phyloP scores from a whole-genome alignment of 495 filamentous ascomycete species.

The Thermothielavioides terrestris region DNA sequence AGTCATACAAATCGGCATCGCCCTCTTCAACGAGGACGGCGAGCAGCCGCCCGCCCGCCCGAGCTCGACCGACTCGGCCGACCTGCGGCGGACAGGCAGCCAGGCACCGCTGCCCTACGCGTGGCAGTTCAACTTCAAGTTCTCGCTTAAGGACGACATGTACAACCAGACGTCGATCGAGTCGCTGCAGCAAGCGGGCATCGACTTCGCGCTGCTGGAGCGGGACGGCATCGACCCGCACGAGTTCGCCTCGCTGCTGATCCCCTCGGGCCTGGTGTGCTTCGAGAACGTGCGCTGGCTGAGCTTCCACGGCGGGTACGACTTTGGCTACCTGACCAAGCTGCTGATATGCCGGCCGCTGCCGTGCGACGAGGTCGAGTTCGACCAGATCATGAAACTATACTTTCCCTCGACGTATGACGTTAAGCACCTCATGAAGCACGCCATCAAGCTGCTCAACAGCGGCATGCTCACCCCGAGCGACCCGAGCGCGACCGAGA shows the following conservation, averaged over 20 bases:
- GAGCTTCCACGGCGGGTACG: conserved; percentile 97
- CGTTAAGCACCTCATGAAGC: conserved; percentile 93
- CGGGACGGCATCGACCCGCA: conserved; percentile 84
- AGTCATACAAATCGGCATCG: conserved; percentile 93
- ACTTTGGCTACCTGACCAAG: conserved; percentile 95
- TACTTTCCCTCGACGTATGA: conserved; percentile 93
- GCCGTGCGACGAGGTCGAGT: conserved; percentile 79
- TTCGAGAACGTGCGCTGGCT: conserved; percentile 87
- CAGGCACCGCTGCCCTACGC: conserved; percentile 70
- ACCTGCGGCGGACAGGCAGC: conserved; percentile 35
- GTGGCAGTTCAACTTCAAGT: conserved; percentile 99
- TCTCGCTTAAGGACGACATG: conserved; percentile 91
- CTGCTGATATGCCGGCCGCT: conserved; percentile 71
- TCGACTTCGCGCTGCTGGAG: conserved; percentile 76
- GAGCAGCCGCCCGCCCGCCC: conserved; percentile 66
- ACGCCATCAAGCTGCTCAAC: conserved; percentile 51
- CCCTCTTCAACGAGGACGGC: conserved; percentile 79
- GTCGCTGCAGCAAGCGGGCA: conserved; percentile 73
- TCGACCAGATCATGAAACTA: conserved; percentile 71
- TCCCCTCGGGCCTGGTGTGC: conserved; percentile 85
- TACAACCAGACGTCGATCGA: conserved; percentile 89
- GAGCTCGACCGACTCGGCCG: conserved; percentile 46
- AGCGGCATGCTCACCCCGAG: conserved; percentile 57
- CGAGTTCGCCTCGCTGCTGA: conserved; percentile 79
- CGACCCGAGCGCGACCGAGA: conserved; percentile 53